Percentiles rank a stretch among this genome's conserved stretches.
These are phyloP conservation scores for Trichoderma sp. DNA, from an alignment of 2,329 filamentous ascomycete genomes.

Conservation along the genomic window DNA sequence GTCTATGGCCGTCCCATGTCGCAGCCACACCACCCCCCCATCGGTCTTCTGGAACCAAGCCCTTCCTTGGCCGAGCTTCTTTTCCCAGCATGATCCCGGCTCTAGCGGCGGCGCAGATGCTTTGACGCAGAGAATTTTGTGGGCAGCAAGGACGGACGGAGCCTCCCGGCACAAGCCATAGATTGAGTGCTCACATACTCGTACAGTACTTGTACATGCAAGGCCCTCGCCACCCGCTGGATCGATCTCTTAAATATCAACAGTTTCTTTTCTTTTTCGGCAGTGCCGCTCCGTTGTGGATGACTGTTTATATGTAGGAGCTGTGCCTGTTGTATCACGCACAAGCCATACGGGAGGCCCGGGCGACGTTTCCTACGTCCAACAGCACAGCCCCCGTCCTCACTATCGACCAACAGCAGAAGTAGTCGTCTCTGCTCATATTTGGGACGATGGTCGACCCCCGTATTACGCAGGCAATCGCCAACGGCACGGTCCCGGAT, in stretches of 20 bases:
- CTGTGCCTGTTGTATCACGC: neutral
- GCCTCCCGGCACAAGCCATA: neutral
- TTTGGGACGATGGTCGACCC: constrained; percentile 26
- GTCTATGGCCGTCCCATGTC: neutral
- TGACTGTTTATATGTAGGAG: neutral
- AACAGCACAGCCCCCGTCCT: neutral
- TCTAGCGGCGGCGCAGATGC: neutral
- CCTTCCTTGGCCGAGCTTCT: neutral
- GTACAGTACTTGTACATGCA: neutral
- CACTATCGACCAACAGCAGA: neutral
- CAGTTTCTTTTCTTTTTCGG: neutral
- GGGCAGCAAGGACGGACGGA: neutral
- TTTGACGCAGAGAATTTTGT: constrained; percentile 9
- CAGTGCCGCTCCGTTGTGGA: constrained; percentile 1
- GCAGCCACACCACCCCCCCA: constrained; percentile 10
- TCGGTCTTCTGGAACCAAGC: neutral
- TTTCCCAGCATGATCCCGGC: constrained; percentile 3
- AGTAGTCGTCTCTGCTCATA: neutral
- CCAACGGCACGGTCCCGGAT: constrained; percentile 36
- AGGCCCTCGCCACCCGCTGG: constrained; percentile 1
- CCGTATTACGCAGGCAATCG: constrained; percentile 33
- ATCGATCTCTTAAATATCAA: constrained; percentile 3
- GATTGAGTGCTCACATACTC: neutral
- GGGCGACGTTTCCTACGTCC: neutral
- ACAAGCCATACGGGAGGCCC: neutral